A percentile compares a stretch with the other conserved stretches of the same genome.
Evolutionary conservation across 2,329 filamentous ascomycete species (phyloP).

Genomic region (Fusarium newnesense): DNA sequence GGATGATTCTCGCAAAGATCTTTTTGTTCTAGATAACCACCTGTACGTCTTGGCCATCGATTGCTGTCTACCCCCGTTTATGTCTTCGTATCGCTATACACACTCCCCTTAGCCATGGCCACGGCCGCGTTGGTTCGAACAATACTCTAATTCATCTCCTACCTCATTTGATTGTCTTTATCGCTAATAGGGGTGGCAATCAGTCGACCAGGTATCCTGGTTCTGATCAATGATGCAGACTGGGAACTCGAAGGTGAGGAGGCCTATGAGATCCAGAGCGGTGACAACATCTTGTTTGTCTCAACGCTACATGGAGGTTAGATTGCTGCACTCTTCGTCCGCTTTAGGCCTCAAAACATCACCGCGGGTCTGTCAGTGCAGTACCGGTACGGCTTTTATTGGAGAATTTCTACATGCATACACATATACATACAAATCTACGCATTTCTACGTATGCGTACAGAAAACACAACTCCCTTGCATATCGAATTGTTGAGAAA

Average conservation of each 20-base stretch:
- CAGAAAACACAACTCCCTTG: conserved; percentile 33
- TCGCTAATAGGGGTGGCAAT: conserved; percentile 44
- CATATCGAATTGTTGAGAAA: conserved; percentile 31
- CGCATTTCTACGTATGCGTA: conserved; percentile 13
- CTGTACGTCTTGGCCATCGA: conserved; percentile 72
- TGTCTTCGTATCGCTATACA: conserved; percentile 17
- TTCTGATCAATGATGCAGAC: conserved; percentile 96
- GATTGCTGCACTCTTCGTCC: conserved; percentile 10
- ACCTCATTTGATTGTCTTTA: conserved; percentile 17
- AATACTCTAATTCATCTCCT: conserved; percentile 1
- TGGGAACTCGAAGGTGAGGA: conserved; percentile 98
- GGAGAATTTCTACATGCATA: conserved; percentile 32
- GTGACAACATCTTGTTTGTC: conserved; percentile 94
- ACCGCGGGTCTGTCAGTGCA: conserved; percentile 19
- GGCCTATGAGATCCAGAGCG: conserved; percentile 81
- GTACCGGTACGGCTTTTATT: conserved; percentile 15
- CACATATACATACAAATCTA: conserved; percentile 7
- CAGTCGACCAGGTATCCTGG: conserved; percentile 93
- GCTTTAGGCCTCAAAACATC: conserved; percentile 5
- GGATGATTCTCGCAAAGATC: conserved; percentile 84
- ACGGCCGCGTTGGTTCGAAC: conserved; percentile 6
- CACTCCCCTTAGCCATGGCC: conserved; percentile 37
- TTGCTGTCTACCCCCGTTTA: neutral
- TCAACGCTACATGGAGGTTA: conserved; percentile 95
- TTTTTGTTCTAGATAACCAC: conserved; percentile 88